Evolutionary conservation across 2,329 filamentous ascomycete species (phyloP).

Genomic region (Diaporthe sp.): DNA sequence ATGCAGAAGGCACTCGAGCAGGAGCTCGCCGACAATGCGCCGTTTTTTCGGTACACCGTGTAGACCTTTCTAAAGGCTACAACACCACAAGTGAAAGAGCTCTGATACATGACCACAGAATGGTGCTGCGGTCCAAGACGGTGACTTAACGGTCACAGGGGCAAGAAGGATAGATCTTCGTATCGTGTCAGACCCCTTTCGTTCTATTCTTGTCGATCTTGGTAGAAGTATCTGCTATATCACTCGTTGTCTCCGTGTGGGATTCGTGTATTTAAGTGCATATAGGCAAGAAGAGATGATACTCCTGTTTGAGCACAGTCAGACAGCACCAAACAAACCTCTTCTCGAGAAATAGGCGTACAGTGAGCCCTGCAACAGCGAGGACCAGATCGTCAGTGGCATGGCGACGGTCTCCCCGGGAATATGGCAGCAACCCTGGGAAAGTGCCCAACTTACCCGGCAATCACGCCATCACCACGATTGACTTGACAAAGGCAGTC

Average conservation of each 20-base stretch:
- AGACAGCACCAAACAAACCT: not conserved
- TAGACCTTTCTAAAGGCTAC: not conserved
- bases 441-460: constrained; percentile 37
- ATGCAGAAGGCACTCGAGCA: constrained; percentile 48
- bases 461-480: constrained; percentile 36
- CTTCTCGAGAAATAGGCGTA: no score
- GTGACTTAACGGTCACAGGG: not conserved
- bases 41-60: constrained; percentile 49
- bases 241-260: not conserved
- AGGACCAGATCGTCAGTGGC: no score
- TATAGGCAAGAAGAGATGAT: not conserved
- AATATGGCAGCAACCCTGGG: no score
- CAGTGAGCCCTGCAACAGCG: no score
- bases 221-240: not conserved
- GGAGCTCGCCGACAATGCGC: constrained; percentile 48
- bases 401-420: no score
- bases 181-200: not conserved
- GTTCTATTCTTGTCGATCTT: not conserved
- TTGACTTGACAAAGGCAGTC: constrained; percentile 39
- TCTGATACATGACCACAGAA: not conserved
- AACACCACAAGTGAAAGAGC: not conserved
- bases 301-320: not conserved
- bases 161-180: not conserved
- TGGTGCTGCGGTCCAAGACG: not conserved
- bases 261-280: not conserved